Base-by-base conservation (phyloP, 805 yeast species). In the Grigorovia humatica region DNA sequence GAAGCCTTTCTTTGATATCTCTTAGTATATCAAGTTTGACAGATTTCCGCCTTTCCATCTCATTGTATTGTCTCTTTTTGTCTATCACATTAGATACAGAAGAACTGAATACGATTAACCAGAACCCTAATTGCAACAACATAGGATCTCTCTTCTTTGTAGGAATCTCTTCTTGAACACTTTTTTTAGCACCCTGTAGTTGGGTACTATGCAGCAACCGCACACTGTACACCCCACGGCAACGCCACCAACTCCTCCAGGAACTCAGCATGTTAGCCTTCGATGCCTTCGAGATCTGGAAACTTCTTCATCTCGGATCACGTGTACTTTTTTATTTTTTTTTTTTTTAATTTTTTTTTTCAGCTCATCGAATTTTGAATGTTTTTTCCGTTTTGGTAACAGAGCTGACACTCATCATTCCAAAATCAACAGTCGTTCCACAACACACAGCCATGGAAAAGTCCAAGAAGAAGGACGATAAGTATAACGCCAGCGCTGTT, bases 41-140 rank as follows among this genome's bases (percentile, higher is more conserved):
- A 2, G 55, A 45, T 54, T 73, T 69, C 13, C 73, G 61, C 43
- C 70, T 61, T 23, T 70, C 73, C 57, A 76, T 55, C 20, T 71
- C 75, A 7, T 70, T 70, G 30, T 64, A 61, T 13, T 67, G 66
- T 42, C 73, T 69, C 49, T 75, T 71, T 32, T 69, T 64, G 42
- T 72, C 70, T 50, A 74, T 73, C 19, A 77, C 71, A 58, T 74
- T 72, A 54, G 75, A 70, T 9, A 78, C 65, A 57, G 76, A 71
- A 0, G 80, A 73, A 1, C 79, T 74, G 44, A 76, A 72, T 12
- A 75, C 57, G 6, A 78, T 68, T 2, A 76, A 63, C 23, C 75
- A 69, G 11, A 74, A 48, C 6, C 72, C 61, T 15, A 78, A 72
- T 44, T 74, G 70, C 13, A 69, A 52, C 58, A 70, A 59, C 1